These are phyloP conservation scores for Karstenula rhodostoma DNA, from an alignment of 2,329 filamentous ascomycete species.

Conservation along the genomic window DNA sequence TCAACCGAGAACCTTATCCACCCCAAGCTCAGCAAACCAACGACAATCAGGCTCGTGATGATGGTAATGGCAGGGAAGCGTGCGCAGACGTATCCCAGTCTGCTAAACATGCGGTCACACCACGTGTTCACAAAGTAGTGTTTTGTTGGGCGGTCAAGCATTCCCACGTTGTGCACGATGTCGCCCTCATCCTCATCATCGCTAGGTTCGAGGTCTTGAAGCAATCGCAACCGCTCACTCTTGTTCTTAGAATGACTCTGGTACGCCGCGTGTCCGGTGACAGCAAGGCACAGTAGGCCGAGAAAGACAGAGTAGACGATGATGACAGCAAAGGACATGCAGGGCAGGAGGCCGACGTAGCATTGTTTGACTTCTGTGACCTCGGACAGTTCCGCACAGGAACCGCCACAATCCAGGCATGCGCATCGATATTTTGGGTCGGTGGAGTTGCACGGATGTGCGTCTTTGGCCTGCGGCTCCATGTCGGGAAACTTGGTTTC, in stretches of 20 bases:
- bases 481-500: conserved; percentile 73
- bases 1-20: conserved; percentile 92
- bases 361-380: conserved; percentile 76
- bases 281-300: conserved; percentile 68
- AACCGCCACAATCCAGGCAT: conserved; percentile 88
- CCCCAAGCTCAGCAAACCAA: conserved; percentile 81
- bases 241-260: conserved; percentile 76
- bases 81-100: conserved; percentile 81
- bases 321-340: conserved; percentile 91
- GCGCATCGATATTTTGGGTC: conserved; percentile 88
- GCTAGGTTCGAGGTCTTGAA: conserved; percentile 83
- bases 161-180: conserved; percentile 76
- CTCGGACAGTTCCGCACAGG: conserved; percentile 82
- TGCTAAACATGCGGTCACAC: conserved; percentile 81
- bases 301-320: conserved; percentile 82
- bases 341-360: conserved; percentile 86
- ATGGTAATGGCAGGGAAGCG: conserved; percentile 88
- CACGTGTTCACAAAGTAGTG: conserved; percentile 85
- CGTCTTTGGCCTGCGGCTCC: conserved; percentile 72
- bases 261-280: conserved; percentile 79
- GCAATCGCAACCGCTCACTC: conserved; percentile 81
- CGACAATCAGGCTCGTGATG: conserved; percentile 73
- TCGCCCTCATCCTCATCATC: conserved; percentile 96
- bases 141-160: conserved; percentile 79
- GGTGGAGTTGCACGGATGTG: conserved; percentile 89